Base-by-base conservation (phyloP, 148 eudicot genomes). In the Selenicereus undatus region DNA sequence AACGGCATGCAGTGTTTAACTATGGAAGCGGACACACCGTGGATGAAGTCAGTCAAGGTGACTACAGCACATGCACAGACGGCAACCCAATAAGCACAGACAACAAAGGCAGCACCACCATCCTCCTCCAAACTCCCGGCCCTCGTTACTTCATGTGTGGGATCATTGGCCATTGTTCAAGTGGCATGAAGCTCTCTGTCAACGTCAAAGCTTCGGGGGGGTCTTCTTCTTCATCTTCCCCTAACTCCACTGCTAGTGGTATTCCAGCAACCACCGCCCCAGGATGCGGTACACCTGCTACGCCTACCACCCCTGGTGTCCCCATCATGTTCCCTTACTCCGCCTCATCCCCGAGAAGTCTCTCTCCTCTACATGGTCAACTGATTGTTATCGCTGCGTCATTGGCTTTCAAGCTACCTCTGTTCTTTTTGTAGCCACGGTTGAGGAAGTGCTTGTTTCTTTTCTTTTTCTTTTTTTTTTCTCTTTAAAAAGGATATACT, bases 101-200 rank as follows among this genome's bases (percentile, higher is more conserved):
- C 81, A 89, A 86, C 82, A 89, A 84, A 17, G 97, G 96, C 72
- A 68, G 89, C 75, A 93, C 96, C 75, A 86, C 90, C 73, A 69
- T 90, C 69, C 71, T 88, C 36, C 98, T 95, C 74, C 89, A 84
- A 76, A 87, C 95, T 48, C 87, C 96, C 10, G 98, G 97, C 5
- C 30, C 87, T 20, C 97, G 85, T 78, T 93, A 86, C 92, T 95
- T 85, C 91, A 86, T 93, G 22, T 95, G 98, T 78, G 96, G 91
- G 0, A 76, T 81, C 18, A 30, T 83, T 17, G 96, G 98, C 18
- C 98, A 95, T 52, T 95, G 98, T 74, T 75, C 80, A 73, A 80
- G 89, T 45, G 98, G 98, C 75, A 93, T 93, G 97, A 95, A 93
- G 82, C 83, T 95, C 0, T 79, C 96, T 3, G 86, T 93, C 79